phyloP scores from a whole-genome alignment of 257 asterid species.

The Primulina eburnea region DNA sequence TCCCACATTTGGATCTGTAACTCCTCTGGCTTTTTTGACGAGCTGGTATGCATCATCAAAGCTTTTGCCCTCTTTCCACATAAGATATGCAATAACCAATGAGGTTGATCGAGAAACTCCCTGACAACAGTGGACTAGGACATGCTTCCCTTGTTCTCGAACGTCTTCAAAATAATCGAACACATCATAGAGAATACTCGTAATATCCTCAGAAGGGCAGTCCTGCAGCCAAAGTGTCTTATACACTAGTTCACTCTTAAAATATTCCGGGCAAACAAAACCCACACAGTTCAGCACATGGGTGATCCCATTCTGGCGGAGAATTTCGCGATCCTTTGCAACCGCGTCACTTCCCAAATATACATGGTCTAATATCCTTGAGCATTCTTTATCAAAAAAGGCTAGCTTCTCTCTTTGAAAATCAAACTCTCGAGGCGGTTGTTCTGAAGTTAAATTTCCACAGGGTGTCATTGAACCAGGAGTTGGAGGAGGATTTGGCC shows the following conservation, averaged over 20 bases:
- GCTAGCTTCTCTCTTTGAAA: slow-evolving; percentile 71
- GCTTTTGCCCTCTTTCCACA: slow-evolving; percentile 84
- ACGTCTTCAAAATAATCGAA: slow-evolving; percentile 95
- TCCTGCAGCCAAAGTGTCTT: slow-evolving; percentile 95
- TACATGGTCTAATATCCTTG: slow-evolving; percentile 68
- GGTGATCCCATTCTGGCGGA: slow-evolving; percentile 65
- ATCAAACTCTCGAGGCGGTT: slow-evolving; percentile 53
- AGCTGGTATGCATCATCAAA: slow-evolving; percentile 85
- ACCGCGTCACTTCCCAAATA: slow-evolving; percentile 78
- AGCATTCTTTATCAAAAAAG: slow-evolving; percentile 84
- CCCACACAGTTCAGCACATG: slow-evolving; percentile 97
- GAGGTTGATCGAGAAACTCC: slow-evolving; percentile 96
- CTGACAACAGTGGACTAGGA: slow-evolving; percentile 85
- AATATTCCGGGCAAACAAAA: slow-evolving; percentile 71
- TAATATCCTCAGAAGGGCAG: slow-evolving; percentile 87
- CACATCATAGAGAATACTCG: slow-evolving; percentile 84
- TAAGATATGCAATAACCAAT: slow-evolving; percentile 87
- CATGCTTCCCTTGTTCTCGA: slow-evolving; percentile 74
- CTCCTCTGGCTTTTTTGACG: slow-evolving; percentile 81
- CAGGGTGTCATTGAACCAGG: slow-evolving; percentile 59
- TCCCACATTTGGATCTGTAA: slow-evolving; percentile 87
- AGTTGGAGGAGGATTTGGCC: slow-evolving; percentile 70
- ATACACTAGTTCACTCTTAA: slow-evolving; percentile 73
- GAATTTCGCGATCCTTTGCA: slow-evolving; percentile 74
- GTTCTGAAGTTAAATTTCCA: slow-evolving; percentile 38